Evolutionary conservation across 495 filamentous ascomycete species (phyloP).

Genomic region (Xeromyces bisporus): DNA sequence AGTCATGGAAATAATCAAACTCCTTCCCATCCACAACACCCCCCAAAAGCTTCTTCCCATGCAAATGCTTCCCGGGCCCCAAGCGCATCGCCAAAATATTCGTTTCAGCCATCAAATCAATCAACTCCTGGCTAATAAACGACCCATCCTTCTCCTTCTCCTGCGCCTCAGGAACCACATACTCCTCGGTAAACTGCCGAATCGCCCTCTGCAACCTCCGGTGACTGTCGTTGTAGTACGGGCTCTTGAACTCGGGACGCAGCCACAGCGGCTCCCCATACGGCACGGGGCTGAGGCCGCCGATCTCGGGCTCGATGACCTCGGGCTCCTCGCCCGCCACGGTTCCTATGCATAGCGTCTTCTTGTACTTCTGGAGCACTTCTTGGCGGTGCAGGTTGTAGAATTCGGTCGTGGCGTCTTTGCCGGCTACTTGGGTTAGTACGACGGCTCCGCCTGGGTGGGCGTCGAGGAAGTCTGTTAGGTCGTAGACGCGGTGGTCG

Average conservation of each 20-base stretch:
- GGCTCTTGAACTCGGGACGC: slow-evolving; percentile 58
- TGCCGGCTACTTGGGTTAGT: slow-evolving; percentile 36
- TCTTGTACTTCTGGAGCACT: slow-evolving; percentile 55
- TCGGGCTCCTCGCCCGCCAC: slow-evolving; percentile 58
- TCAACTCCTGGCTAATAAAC: slow-evolving; percentile 58
- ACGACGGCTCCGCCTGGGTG: slow-evolving; percentile 43
- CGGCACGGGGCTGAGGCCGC: slow-evolving; percentile 57
- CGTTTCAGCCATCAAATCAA: slow-evolving; percentile 56
- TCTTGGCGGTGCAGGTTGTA: slow-evolving; percentile 44
- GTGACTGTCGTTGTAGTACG: slow-evolving; percentile 71
- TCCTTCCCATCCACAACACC: slow-evolving; percentile 62
- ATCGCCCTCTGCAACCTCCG: slow-evolving; percentile 50
- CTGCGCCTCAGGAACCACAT: slow-evolving; percentile 59
- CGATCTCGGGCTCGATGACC: slow-evolving; percentile 50
- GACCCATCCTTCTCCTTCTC: slow-evolving; percentile 62
- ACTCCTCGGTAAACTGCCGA: slow-evolving; percentile 54
- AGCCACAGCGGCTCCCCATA: slow-evolving; percentile 76
- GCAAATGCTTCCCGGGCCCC: slow-evolving; percentile 69
- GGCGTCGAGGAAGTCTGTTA: slow-evolving; percentile 40
- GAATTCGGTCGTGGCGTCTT: slow-evolving; percentile 38
- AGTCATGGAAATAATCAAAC: slow-evolving; percentile 77
- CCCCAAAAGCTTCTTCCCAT: slow-evolving; percentile 48
- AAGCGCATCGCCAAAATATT: slow-evolving; percentile 68
- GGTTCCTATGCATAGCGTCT: slow-evolving; percentile 54
- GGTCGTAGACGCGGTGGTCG: slow-evolving; percentile 42